Evolutionary conservation across 2,329 filamentous ascomycete genomes (phyloP).

Genomic region (Alternaria solani): DNA sequence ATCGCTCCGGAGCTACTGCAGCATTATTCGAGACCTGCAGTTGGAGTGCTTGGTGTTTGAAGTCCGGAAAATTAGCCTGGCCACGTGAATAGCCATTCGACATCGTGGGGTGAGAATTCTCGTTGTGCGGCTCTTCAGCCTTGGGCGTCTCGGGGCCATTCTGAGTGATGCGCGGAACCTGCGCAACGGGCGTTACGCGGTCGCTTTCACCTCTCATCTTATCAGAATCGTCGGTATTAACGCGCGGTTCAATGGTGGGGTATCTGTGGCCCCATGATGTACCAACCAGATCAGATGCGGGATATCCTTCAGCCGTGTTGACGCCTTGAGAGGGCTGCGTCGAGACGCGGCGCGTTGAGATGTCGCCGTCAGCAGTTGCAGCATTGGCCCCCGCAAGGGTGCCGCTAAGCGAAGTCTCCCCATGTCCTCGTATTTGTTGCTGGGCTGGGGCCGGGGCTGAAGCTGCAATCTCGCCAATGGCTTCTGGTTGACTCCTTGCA

Average conservation of each 20-base stretch:
- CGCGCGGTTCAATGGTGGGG: conserved; percentile 33
- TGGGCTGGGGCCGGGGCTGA: conserved; percentile 1
- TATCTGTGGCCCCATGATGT: conserved; percentile 45
- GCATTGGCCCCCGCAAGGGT: conserved; percentile 17
- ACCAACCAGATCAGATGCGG: conserved; percentile 41
- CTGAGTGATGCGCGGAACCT: conserved; percentile 30
- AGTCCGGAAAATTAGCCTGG: conserved; percentile 16
- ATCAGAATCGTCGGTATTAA: conserved; percentile 33
- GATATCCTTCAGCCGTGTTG: conserved; percentile 42
- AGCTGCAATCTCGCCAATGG: background rate
- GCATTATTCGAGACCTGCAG: conserved; percentile 19
- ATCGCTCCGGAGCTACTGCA: conserved; percentile 36
- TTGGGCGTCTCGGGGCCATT: conserved; percentile 23
- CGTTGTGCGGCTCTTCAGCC: conserved; percentile 25
- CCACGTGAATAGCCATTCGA: conserved; percentile 24
- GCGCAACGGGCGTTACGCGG: conserved; percentile 39
- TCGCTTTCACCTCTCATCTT: conserved; percentile 39
- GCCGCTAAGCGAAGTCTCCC: conserved; percentile 17
- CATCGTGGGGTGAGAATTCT: conserved; percentile 13
- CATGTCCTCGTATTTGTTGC: conserved; percentile 16
- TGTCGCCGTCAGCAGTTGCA: conserved; percentile 13
- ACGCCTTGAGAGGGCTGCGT: conserved; percentile 40
- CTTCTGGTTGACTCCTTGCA: conserved; percentile 1
- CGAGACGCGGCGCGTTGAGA: conserved; percentile 27
- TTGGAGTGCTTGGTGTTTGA: conserved; percentile 24